A percentile compares a stretch with the other conserved stretches of the same genome.
phyloP scores from a whole-genome alignment of 1,284 basidiomycete species.

The Trametes sp. region DNA sequence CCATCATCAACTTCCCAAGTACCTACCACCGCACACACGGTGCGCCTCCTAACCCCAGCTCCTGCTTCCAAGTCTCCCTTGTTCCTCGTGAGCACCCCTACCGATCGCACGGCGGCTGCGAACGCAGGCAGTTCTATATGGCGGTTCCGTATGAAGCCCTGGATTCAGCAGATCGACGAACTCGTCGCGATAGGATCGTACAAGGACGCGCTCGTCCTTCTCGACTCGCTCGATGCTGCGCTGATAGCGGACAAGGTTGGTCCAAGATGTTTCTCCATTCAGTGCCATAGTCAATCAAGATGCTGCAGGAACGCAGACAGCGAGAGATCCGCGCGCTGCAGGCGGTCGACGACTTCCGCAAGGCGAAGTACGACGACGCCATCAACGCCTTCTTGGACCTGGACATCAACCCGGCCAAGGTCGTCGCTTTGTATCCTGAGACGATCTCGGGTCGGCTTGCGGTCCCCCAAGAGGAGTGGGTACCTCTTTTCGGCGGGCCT shows the following conservation, averaged over 20 bases:
- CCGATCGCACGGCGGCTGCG: slow-evolving; percentile 67
- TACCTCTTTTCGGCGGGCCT: slow-evolving; percentile 87
- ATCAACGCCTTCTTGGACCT: slow-evolving; percentile 90
- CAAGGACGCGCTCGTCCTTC: slow-evolving; percentile 81
- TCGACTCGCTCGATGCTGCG: slow-evolving; percentile 75
- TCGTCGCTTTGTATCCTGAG: slow-evolving; percentile 89
- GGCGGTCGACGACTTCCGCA: slow-evolving; percentile 81
- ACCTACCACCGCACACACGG: slow-evolving; percentile 50
- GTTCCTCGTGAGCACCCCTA: slow-evolving; percentile 77
- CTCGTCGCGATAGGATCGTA: slow-evolving; percentile 79
- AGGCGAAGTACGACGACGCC: slow-evolving; percentile 75
- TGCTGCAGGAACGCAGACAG: slow-evolving; percentile 56
- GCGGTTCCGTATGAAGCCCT: slow-evolving; percentile 74
- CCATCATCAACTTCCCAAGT: slow-evolving; percentile 40
- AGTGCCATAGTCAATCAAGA: not conserved
- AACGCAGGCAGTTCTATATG: slow-evolving; percentile 82
- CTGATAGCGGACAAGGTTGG: slow-evolving; percentile 73
- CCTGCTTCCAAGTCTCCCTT: slow-evolving; percentile 62
- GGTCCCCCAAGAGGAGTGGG: slow-evolving; percentile 78
- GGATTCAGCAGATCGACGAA: slow-evolving; percentile 88
- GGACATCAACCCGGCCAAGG: slow-evolving; percentile 93
- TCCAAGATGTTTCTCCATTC: not conserved
- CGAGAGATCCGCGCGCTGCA: slow-evolving; percentile 72
- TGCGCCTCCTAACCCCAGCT: slow-evolving; percentile 67
- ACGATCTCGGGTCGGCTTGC: slow-evolving; percentile 83